Base-by-base conservation (phyloP, 179 eudicot genomes). In the Gypsophila paniculata region DNA sequence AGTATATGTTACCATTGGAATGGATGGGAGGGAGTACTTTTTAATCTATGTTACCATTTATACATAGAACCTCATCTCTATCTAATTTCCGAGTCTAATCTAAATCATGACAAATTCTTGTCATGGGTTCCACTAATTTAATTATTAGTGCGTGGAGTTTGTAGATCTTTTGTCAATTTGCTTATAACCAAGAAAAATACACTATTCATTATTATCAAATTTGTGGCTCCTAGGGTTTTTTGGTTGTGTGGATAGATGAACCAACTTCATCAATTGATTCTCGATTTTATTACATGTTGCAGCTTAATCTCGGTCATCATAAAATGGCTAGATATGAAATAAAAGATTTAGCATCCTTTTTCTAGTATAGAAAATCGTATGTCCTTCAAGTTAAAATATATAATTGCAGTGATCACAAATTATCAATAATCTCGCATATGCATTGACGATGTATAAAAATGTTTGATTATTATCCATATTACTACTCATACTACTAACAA, bases 111-210 rank as follows among this genome's bases (percentile, higher is more conserved):
- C 74, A 67, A 72, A 68, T 29, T 61, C 61, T 25, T 38, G 42
- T 26, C 39, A 39, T 66, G 74, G 80, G 80, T 55, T 77, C 80
- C 80, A 77, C 74, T 61, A 21, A 68, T 73, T 42, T 70, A 74
- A 76, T 58, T 62, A 34, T 62, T 70, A 73, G 73, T 73, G 77
- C 70, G 21, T 25, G 25, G 44, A 36, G 63, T 39, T 72, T 63
- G 48, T 62, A 53, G 65, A 64, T 64, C 18, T 61, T 49, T 59
- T 59, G 32, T 2, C 64, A 38, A 18, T 49, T 71, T 66, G 38
- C 19, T 22, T 49, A 48, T 1, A 66, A 59, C n/a, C 15, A 3
- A 42, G 26, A 12, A 65, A 52, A 29, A 29, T 29, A 29, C 34
- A 29, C 34, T 29, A 29, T 29, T 58, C 46, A 49, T 48, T 4